Evolutionary conservation across 2,329 filamentous ascomycete genomes (phyloP), one percentile per base, ranked within the genome.

Genomic region (Juglanconis oblonga): DNA sequence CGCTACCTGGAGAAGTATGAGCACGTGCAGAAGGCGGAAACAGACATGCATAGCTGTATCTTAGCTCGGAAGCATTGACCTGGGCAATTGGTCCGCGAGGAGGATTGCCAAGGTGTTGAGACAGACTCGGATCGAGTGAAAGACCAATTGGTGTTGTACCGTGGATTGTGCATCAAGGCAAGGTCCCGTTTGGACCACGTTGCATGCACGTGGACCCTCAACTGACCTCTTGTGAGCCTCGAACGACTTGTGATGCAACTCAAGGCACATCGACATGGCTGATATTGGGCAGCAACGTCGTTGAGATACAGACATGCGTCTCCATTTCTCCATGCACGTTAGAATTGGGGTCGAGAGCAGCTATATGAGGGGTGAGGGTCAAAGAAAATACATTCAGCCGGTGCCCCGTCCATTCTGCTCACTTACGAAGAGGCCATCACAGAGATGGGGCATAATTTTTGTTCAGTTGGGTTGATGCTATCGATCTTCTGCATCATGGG

Each of bases 241-340:
- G 17, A 44, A 14, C 45, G 17, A 9, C 17, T 3, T 24, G 52
- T n/a, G n/a, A 55, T 48, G 35, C n/a, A 24, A 38, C 40, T 44
- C 42, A 24, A 48, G 32, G 14, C 35, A 29, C 48, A 36, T 29
- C 5, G 31, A n/a, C 42, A 14, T 24, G 33, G 54, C 45, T 65
- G 48, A 65, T 53, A 35, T 65, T 60, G 17, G 64, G 57, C 45
- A 80, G 62, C 38, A 74, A 72, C 1, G 77, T 36, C 35, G 35
- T n/a, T 51, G 40, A 24, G n/a, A 4, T 35, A 6, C 29, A 53
- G 13, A 29, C 10, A 4, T 53, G 47, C 24, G 9, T 33, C 6
- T 6, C 10, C 14, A 5, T 14, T 14, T 3, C 24, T n/a, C 29
- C 5, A 42, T 32, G 9, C 33, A 47, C 24, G 14, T 31, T 32